Conservation (phyloP, 495 filamentous ascomycete genomes). For the Achaetomiella virescens region DNA sequence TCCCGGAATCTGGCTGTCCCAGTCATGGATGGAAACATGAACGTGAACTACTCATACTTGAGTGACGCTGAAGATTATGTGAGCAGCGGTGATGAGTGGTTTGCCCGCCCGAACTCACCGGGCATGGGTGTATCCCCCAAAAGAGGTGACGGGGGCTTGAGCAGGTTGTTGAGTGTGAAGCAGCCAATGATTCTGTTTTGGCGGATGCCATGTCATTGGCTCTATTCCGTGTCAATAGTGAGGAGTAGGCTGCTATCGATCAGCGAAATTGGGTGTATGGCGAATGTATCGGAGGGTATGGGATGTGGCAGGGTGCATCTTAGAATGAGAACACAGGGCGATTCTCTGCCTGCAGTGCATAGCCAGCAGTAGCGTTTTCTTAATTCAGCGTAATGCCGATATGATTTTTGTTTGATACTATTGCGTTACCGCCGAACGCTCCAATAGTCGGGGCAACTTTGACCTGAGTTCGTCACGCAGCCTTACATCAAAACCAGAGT, state of each 20-base stretch:
- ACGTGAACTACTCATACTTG: not conserved
- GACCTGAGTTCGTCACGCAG: too few species aligned
- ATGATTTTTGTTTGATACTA: too few species aligned
- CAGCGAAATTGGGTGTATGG: not conserved
- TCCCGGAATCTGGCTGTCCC: conserved; percentile 13
- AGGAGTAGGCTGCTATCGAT: not conserved
- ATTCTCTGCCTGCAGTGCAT: too few species aligned
- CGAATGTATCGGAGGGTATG: too few species aligned
- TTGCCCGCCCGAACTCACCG: not conserved
- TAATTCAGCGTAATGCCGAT: too few species aligned
- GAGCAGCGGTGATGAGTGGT: conserved; percentile 5
- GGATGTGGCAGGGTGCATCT: too few species aligned
- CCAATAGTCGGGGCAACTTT: too few species aligned
- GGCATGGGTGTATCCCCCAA: not conserved
- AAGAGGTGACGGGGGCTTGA: conserved; percentile 20
- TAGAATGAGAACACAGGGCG: too few species aligned
- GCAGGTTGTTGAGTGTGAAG: conserved; percentile 27
- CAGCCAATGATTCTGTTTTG: conserved; percentile 20
- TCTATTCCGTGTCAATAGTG: conserved; percentile 19
- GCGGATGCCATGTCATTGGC: conserved; percentile 31
- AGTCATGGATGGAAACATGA: not conserved
- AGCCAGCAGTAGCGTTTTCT: too few species aligned
- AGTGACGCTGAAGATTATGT: conserved; percentile 1
- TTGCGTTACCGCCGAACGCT: too few species aligned
- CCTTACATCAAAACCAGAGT: too few species aligned